Percentiles rank a stretch among this genome's conserved stretches.
phyloP scores from a whole-genome alignment of 1,284 basidiomycete genomes.

The Veloporphyrellus conicus region DNA sequence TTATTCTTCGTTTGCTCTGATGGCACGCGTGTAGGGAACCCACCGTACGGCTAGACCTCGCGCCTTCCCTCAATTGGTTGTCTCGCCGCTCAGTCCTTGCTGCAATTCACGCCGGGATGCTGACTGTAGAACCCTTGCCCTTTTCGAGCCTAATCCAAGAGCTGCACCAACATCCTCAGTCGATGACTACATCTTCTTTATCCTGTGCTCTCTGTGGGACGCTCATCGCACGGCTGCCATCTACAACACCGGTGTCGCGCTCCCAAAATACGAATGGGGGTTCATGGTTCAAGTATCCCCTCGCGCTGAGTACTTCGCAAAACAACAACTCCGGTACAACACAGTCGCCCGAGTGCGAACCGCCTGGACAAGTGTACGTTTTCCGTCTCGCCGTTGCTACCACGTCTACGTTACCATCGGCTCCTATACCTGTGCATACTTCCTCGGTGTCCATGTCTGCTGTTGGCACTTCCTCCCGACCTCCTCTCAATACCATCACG shows the following conservation, averaged over 20 bases:
- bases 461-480: conserved; percentile 22
- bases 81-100: conserved; percentile 80
- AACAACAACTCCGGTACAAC: conserved; percentile 27
- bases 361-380: conserved; percentile 52
- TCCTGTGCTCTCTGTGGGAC: conserved; percentile 76
- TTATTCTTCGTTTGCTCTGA: conserved; percentile 8
- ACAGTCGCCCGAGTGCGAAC: conserved; percentile 29
- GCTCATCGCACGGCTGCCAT: conserved; percentile 38
- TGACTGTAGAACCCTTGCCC: conserved; percentile 84
- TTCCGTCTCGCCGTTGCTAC: conserved; percentile 49
- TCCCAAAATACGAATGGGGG: conserved; percentile 27
- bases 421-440: conserved; percentile 19
- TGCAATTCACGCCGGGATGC: conserved; percentile 84
- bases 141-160: conserved; percentile 54
- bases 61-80: conserved; percentile 91
- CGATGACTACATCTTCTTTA: conserved; percentile 36
- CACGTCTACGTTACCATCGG: conserved; percentile 29
- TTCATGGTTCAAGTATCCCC: conserved; percentile 59
- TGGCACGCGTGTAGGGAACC: conserved; percentile 60
- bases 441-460: conserved; percentile 19
- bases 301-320: conserved; percentile 32
- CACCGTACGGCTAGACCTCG: conserved; percentile 87
- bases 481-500: conserved; percentile 22
- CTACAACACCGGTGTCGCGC: conserved; percentile 18
- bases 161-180: conserved; percentile 26